Evolutionary conservation across 257 asterid genomes (phyloP), one percentile per base, ranked within the genome.

Genomic region (Plantago elongata): DNA sequence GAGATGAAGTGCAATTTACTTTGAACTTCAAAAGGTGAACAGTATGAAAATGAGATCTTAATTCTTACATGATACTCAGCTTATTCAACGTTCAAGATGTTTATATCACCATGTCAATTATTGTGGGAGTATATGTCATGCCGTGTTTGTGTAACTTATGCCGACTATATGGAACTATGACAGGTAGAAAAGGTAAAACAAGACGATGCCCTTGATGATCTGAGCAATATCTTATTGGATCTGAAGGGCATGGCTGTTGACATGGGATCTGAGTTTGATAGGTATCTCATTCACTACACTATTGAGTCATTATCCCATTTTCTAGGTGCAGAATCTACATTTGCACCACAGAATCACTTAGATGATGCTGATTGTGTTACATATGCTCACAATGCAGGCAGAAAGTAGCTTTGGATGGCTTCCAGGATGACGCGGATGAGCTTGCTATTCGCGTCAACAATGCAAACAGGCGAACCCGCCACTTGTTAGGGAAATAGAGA

Each of bases 181-280:
- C 82, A 87, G 94, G 87, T 81, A 7, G 94, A 87, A 69, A 79
- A 84, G 67, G 66, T 64, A 57, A 88, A 85, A 71, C 91, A 88
- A 79, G 94, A 88, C 47, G 91, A 88, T 15, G 82, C 79, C 54
- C 72, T 88, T 47, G 61, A 75, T 10, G 96, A 81, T 72, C 72
- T 88, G 44, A 88, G 96, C 64, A 71, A 76, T 57, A 65, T 88
- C 11, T 62, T 88, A 81, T 89, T 86, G 43, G 96, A 88, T 65
- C 79, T 88, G 45, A 88, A 85, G 83, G 75, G 76, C 29, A 88
- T 88, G 96, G 94, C 94, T 61, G 27, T 85, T 38, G 91, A 83
- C 74, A 88, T 88, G 96, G 94, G 94, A 5, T 81, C 79, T 61
- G 96, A 85, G 83, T 82, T 87, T 13, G 91, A 81, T 11, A 79